These are phyloP conservation scores for Talaromyces sp. DNA, from an alignment of 2,329 filamentous ascomycete species.

Conservation along the genomic window DNA sequence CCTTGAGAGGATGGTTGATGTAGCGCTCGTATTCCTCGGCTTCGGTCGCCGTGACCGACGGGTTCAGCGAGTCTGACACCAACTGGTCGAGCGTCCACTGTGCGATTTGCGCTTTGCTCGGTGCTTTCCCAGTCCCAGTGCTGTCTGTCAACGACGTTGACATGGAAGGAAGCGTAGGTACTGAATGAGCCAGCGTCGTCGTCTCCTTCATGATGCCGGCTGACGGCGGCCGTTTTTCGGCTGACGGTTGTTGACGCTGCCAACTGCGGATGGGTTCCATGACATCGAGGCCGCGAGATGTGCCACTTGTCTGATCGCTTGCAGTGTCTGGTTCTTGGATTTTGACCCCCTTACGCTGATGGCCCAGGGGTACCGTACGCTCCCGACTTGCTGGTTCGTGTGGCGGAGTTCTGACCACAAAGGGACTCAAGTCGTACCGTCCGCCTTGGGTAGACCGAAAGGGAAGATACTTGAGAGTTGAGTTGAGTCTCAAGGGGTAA, in stretches of 20 bases:
- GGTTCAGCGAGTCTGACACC: constrained; percentile 78
- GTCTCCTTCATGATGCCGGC: constrained; percentile 54
- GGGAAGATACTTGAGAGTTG: constrained; percentile 75
- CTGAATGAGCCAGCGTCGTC: constrained; percentile 15
- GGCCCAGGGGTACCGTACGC: constrained; percentile 27
- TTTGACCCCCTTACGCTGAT: constrained; percentile 60
- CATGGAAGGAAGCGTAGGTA: constrained; percentile 13
- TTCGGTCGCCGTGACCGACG: constrained; percentile 69
- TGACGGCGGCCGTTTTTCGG: constrained; percentile 28
- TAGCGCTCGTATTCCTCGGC: constrained; percentile 83
- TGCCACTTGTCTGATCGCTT: constrained; percentile 35
- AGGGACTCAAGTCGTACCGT: constrained; percentile 80
- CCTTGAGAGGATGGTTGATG: constrained; percentile 78
- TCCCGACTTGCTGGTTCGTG: constrained; percentile 52
- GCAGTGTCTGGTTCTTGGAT: constrained; percentile 58
- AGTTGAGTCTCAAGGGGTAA: constrained; percentile 88
- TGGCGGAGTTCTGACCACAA: constrained; percentile 63
- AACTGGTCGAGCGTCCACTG: constrained; percentile 87
- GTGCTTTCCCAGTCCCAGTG: constrained; percentile 43
- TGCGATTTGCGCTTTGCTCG: constrained; percentile 69
- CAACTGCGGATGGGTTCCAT: constrained; percentile 20
- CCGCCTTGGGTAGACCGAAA: constrained; percentile 62
- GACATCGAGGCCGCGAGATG: constrained; percentile 11
- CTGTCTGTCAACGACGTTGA: constrained; percentile 41
- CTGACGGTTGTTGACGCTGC: constrained; percentile 27